Conservation (phyloP, 768 basidiomycete species). For the Tricholoma flavovirens region DNA sequence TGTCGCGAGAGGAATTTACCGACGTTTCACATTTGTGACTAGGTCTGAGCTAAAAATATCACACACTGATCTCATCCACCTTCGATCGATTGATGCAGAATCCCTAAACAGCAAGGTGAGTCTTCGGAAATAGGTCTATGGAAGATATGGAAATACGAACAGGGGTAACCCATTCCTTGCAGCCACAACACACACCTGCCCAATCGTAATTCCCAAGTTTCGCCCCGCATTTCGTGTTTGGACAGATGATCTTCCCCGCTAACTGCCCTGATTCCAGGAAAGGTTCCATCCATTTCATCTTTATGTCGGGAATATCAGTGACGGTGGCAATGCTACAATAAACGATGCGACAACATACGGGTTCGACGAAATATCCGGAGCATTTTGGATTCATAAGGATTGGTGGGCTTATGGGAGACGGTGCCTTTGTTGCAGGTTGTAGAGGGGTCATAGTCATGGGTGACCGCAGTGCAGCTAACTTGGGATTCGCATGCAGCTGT, state of each 20-base stretch:
- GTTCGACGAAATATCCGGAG: conserved; percentile 96
- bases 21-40: neutral
- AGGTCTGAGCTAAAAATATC: neutral
- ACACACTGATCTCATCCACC: conserved; percentile 56
- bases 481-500: conserved; percentile 37
- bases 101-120: conserved; percentile 30
- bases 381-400: conserved; percentile 78
- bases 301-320: conserved; percentile 21
- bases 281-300: conserved; percentile 97
- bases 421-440: conserved; percentile 17
- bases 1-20: neutral
- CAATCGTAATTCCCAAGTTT: conserved; percentile 97
- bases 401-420: conserved; percentile 44
- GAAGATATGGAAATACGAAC: conserved; percentile 38
- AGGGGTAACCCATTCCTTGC: conserved; percentile 89
- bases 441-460: conserved; percentile 16
- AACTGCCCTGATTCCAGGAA: conserved; percentile 70
- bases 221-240: conserved; percentile 82
- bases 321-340: neutral
- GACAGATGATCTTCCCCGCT: conserved; percentile 87
- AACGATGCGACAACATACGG: conserved; percentile 46
- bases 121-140: neutral
- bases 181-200: conserved; percentile 91
- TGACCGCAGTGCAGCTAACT: conserved; percentile 34
- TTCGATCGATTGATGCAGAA: conserved; percentile 67